Conservation (phyloP, 495 filamentous ascomycete species). For the Cenococcum geophilum region DNA sequence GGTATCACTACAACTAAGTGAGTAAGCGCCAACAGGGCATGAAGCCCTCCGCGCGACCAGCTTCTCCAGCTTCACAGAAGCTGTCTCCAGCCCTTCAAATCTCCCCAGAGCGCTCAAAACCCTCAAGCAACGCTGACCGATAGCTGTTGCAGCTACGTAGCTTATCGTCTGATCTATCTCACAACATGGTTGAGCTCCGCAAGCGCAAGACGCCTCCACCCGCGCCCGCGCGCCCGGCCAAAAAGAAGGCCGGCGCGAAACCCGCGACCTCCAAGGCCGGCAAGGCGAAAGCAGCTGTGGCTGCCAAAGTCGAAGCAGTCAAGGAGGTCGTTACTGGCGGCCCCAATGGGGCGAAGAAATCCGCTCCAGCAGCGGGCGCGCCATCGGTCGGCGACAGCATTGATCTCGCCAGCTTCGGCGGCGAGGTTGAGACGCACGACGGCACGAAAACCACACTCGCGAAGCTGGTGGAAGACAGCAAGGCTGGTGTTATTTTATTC, state of each 20-base stretch:
- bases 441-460: conserved; percentile 70
- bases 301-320: conserved; percentile 13
- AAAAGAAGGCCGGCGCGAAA: conserved; percentile 34
- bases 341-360: conserved; percentile 36
- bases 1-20: conserved; percentile 6
- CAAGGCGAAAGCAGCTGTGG: conserved; percentile 25
- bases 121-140: background rate
- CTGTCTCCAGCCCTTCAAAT: background rate
- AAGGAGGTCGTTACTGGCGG: conserved; percentile 2
- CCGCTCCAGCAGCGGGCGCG: conserved; percentile 24
- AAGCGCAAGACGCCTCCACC: conserved; percentile 40
- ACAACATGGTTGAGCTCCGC: conserved; percentile 39
- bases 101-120: background rate
- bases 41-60: background rate
- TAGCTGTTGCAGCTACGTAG: background rate
- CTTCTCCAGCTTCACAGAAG: background rate
- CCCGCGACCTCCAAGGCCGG: conserved; percentile 17
- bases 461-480: conserved; percentile 71
- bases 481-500: conserved; percentile 82
- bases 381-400: conserved; percentile 51
- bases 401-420: conserved; percentile 66
- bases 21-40: conserved; percentile 8
- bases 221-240: conserved; percentile 31
- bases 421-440: conserved; percentile 78
- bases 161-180: background rate